Base-by-base conservation (phyloP, 306 rosid genomes). In the Trifolium pratense region DNA sequence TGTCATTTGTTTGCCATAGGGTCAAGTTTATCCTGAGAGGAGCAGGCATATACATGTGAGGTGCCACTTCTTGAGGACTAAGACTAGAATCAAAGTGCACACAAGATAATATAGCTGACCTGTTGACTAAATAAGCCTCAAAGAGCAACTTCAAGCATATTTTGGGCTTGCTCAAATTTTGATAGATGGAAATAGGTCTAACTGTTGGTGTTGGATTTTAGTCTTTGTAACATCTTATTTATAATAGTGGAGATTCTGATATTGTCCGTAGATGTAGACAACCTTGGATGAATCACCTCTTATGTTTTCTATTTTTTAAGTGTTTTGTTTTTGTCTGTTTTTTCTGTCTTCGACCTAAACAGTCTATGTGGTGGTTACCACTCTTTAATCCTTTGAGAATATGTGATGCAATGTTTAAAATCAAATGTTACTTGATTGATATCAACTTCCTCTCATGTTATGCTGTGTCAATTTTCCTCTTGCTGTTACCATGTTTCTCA, bases 401-500 rank as follows among this genome's bases (percentile, higher is more conserved):
- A 0, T 46, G 57, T 25, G 25, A 66, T 39, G 36, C 31, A 55
- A 46, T 40, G 34, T 26, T 34, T 52, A 20, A 65, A 75, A 56
- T 75, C 45, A 75, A 52, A 65, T 2, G 15, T 52, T 31, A 2
- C 58, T 10, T 14, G 31, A 60, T 29, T 4, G 7, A 20, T 53
- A 21, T 66, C 17, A n/a, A 14, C 43, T 49, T 23, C 13, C 43
- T 9, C 43, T 10, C 11, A 21, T 32, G 26, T 45, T 9, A 55
- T 58, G 11, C 17, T 15, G 4, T 15, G 26, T 46, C 13, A 2
- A 20, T 46, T 77, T 61, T 52, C 66, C 6, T 63, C 39, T 37
- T n/a, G 61, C 29, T 64, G 66, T 40, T 29, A 1, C 37, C 13
- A 18, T 66, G 37, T 36, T 66, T 42, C 80, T 76, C n/a, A 67